Percentiles rank a stretch among this genome's conserved stretches.
These are phyloP conservation scores for Suillus subluteus DNA, from an alignment of 768 basidiomycete species.

Conservation along the genomic window DNA sequence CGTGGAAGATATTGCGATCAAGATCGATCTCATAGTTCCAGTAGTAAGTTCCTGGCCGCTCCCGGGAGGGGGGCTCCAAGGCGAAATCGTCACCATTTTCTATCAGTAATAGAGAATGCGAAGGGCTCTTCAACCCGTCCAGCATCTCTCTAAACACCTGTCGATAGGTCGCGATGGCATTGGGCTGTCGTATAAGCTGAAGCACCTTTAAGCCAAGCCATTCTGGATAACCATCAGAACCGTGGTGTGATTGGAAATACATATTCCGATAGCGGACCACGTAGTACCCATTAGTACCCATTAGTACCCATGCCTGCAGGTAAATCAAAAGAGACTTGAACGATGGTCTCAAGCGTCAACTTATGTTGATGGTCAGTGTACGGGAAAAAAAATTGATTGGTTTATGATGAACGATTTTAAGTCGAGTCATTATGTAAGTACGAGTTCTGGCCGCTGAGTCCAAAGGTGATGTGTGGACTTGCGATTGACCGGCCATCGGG, in stretches of 20 bases:
- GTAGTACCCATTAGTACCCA: background rate
- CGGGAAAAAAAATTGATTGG: background rate
- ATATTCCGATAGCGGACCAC: background rate
- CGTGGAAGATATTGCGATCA: too few relatives aligned
- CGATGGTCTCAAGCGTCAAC: background rate
- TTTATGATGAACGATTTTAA: background rate
- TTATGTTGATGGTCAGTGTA: background rate
- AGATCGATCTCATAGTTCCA: too few relatives aligned
- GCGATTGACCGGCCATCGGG: background rate
- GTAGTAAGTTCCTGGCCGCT: too few relatives aligned
- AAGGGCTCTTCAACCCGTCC: too few relatives aligned
- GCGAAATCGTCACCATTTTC: too few relatives aligned
- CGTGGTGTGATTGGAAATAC: background rate
- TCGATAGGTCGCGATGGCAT: too few relatives aligned
- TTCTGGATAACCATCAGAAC: too few relatives aligned
- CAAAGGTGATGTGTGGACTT: background rate
- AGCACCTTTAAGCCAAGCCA: too few relatives aligned
- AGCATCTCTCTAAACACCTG: too few relatives aligned
- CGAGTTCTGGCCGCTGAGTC: background rate
- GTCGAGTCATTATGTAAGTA: background rate
- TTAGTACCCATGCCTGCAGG: background rate
- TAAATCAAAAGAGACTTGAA: background rate
- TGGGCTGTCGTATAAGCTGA: too few relatives aligned
- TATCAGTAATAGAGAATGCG: too few relatives aligned
- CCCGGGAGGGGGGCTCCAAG: too few relatives aligned